These are phyloP conservation scores for Glycine tomentella DNA, from an alignment of 306 rosid genomes.

Conservation along the genomic window DNA sequence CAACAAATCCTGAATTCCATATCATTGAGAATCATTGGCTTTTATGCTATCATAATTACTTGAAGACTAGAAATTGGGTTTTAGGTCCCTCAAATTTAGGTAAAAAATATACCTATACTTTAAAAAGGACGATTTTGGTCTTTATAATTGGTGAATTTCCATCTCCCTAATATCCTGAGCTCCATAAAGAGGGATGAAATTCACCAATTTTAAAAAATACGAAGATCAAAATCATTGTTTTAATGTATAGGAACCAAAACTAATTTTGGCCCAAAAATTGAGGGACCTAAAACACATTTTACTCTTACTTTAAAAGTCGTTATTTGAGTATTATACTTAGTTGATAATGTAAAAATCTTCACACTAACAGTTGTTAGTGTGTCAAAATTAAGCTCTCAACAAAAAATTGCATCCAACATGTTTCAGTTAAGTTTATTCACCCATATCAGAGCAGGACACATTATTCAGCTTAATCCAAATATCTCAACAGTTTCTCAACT, in stretches of 20 bases:
- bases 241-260: background rate
- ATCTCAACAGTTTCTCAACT: background rate
- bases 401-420: background rate
- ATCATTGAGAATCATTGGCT: background rate
- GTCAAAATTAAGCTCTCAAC: background rate
- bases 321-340: background rate
- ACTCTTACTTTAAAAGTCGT: background rate
- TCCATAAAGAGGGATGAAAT: no score
- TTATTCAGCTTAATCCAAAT: slow-evolving; percentile 1
- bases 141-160: background rate
- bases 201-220: background rate
- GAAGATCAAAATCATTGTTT: background rate
- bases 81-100: background rate
- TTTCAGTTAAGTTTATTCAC: background rate
- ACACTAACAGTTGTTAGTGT: background rate
- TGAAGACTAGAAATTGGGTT: background rate
- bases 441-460: background rate
- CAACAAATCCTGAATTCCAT: background rate
- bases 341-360: background rate
- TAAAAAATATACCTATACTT: background rate
- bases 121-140: background rate
- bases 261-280: background rate
- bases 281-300: background rate
- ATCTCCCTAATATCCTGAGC: background rate
- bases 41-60: background rate